Evolutionary conservation across 495 filamentous ascomycete genomes (phyloP).

Genomic region (Neurospora sp.): DNA sequence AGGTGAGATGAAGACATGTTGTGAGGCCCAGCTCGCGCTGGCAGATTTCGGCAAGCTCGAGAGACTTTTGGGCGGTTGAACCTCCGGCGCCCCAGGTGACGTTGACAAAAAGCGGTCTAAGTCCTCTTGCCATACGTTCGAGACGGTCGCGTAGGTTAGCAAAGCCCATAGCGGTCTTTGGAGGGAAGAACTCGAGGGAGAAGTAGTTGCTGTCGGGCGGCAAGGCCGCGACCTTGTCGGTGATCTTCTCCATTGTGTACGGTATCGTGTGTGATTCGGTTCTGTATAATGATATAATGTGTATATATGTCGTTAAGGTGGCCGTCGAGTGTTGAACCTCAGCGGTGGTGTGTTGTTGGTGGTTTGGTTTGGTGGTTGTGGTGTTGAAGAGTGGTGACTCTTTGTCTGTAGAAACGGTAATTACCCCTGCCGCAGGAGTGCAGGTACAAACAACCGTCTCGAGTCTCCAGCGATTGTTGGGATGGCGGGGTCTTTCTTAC

Average conservation of each 20-base stretch:
- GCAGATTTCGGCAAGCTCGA: conserved; percentile 92
- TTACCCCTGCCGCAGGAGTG: background rate
- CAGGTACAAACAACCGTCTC: background rate
- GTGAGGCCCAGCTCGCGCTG: conserved; percentile 85
- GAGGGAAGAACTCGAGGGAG: conserved; percentile 98
- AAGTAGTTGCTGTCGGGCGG: conserved; percentile 76
- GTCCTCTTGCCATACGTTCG: conserved; percentile 84
- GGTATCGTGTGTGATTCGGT: background rate
- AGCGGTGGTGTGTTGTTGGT: background rate
- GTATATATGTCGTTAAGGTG: background rate
- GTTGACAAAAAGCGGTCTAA: conserved; percentile 89
- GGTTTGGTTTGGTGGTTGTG: background rate
- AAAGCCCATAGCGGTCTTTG: conserved; percentile 89
- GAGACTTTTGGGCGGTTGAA: conserved; percentile 76
- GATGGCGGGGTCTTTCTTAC: background rate
- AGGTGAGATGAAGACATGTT: conserved; percentile 92
- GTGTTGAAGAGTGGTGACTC: background rate
- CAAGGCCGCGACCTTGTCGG: conserved; percentile 89
- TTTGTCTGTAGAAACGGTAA: background rate
- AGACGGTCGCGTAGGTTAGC: conserved; percentile 87
- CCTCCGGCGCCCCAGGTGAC: conserved; percentile 98
- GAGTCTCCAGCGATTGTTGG: background rate
- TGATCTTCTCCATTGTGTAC: conserved; percentile 74
- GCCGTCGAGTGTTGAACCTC: background rate
- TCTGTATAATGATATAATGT: background rate